phyloP scores from a whole-genome alignment of 306 rosid species.

The Begonia masoniana region DNA sequence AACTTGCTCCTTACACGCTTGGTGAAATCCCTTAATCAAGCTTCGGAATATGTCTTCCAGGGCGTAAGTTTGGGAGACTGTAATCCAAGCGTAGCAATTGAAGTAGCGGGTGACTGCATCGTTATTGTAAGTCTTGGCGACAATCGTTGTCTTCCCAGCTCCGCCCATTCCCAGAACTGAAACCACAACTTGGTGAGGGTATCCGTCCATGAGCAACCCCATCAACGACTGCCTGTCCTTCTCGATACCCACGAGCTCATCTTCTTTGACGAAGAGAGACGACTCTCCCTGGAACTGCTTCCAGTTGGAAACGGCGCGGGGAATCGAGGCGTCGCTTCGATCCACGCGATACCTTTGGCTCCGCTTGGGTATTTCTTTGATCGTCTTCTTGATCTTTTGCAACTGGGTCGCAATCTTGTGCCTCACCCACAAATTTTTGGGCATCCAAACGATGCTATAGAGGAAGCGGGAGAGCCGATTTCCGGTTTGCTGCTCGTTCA shows the following conservation, averaged over 20 bases:
- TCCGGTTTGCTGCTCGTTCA: too few relatives aligned
- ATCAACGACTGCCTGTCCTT: background rate
- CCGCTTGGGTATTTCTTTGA: slow-evolving; percentile 4
- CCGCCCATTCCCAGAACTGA: slow-evolving; percentile 9
- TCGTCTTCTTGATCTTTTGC: background rate
- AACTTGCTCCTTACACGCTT: background rate
- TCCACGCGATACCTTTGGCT: background rate
- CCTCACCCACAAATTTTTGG: background rate
- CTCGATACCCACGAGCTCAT: slow-evolving; percentile 4
- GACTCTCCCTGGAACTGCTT: background rate
- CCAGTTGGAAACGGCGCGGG: background rate
- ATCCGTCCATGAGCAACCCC: background rate
- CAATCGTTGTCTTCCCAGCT: slow-evolving; percentile 8
- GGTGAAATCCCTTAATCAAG: slow-evolving; percentile 11
- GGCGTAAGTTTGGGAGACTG: slow-evolving; percentile 8
- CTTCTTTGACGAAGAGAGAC: slow-evolving; percentile 1
- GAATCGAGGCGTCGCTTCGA: background rate
- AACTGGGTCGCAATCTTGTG: background rate
- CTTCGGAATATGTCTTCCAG: slow-evolving; percentile 12
- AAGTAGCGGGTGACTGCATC: background rate
- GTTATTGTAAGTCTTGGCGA: background rate
- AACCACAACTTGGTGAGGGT: background rate
- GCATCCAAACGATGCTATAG: background rate
- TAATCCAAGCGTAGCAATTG: slow-evolving; percentile 9
- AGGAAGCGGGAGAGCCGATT: background rate